Evolutionary conservation across 2,329 filamentous ascomycete species (phyloP), one percentile per base, ranked within the genome.

Genomic region (Penicillium sp.): DNA sequence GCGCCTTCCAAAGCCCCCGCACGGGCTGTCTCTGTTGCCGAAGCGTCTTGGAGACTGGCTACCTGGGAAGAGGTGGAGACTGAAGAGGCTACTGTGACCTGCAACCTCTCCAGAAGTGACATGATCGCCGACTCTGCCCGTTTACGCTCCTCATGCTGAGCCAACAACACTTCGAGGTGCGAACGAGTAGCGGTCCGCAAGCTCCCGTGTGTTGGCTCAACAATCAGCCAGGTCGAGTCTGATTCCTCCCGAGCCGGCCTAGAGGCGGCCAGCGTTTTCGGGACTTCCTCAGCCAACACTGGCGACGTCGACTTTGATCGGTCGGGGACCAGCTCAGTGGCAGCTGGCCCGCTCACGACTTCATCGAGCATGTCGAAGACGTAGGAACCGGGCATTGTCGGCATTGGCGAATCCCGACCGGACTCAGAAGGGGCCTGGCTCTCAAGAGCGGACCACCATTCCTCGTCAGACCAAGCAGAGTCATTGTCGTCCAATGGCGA

Each of bases 1-100:
- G 42, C 16, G 22, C 42, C 42, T 16, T 45, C 14, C 3, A 5
- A 22, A 45, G 38, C 42, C 45, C 37, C 45, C 38, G 45, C 45
- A 47, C 45, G 29, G 45, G 45, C 30, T 41, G 29, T 22, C 35
- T 19, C 44, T 43, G 41, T 36, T 43, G 41, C 41, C 41, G 41
- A 36, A 18, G 41, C 41, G 41, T 43, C 41, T 36, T 43, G 30
- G 31, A 31, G 41, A 36, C 41, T 36, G 27, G 27, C 42, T 6
- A 30, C 33, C 27, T 30, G 25, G 30, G 37, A 47, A 35, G 31
- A 36, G 45, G 34, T 27, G 18, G 18, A 30, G 11, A 19, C 6
- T 5, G 11, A 34, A 40, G 43, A n/a, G 35, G 33, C 9, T 45
- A 33, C 42, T 45, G 33, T 45, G 42, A 30, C 25, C 33, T 39